A percentile compares a stretch with the other conserved stretches of the same genome.
Conservation (phyloP, 75 land plant genomes). For the Cupressus sempervirens region DNA sequence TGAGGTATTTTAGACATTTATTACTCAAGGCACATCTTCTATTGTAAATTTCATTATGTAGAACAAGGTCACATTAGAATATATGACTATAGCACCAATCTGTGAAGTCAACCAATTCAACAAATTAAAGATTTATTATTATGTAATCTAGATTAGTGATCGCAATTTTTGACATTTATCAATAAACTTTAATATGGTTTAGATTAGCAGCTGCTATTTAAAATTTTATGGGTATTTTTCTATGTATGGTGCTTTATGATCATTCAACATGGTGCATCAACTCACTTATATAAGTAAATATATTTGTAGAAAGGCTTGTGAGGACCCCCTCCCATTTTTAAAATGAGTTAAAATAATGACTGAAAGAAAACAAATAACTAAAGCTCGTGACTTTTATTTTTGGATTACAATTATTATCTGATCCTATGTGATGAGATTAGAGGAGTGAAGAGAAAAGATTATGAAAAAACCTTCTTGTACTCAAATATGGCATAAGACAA, state of each 20-base stretch:
- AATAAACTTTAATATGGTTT: no score
- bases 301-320: neutral
- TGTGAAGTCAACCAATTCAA: neutral
- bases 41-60: neutral
- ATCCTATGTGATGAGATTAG: no score
- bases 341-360: neutral
- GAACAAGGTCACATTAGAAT: neutral
- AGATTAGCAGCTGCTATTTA: no score
- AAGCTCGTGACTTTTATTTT: neutral
- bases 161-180: no score
- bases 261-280: neutral
- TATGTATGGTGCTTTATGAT: neutral
- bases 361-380: neutral
- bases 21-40: neutral
- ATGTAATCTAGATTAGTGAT: neutral
- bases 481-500: neutral
- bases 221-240: no score
- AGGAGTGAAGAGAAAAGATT: neutral
- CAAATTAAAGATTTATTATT: neutral
- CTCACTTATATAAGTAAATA: neutral
- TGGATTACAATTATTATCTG: neutral
- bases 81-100: no score
- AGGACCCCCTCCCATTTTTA: neutral
- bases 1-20: slow-evolving; percentile 42
- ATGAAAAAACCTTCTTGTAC: neutral